Base-by-base conservation (phyloP, 2,329 filamentous ascomycete species). In the Ceratocystis variospora region DNA sequence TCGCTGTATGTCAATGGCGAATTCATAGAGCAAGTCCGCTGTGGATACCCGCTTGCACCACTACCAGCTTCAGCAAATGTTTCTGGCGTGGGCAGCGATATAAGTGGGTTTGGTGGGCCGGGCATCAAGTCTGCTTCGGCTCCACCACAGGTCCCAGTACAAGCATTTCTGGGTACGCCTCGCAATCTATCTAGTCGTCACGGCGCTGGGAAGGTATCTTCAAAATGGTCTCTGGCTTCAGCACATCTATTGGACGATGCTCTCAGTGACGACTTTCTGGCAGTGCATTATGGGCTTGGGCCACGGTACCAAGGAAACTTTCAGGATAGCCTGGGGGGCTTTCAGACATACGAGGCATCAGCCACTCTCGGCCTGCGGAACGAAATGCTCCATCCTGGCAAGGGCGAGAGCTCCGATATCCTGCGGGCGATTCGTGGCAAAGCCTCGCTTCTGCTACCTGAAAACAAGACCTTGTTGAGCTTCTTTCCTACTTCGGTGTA, bases 271-370 rank as follows among this genome's bases (percentile, higher is more conserved):
- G 94, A 99, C 74, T 83, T 96, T 68, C 80, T 99, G 66, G 87
- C 93, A 12, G 94, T 99, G 0, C 90, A 96, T 72, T 90, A 88
- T 73, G 89, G 92, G 62, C 85, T 99, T 19, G 93, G 94, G 0
- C 88, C 91, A 28, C 85, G 90, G 61, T 99, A 99, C 71, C 87
- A 90, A 72, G 94, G 94, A 17, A 99, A 99, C 73, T 96, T 96
- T 71, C 94, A 99, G 75, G 94, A 99, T 73, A 94, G 90, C 71
- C 81, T 99, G 15, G 94, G 95, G 4, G 93, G 91, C 1, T 96
- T 99, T 72, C 91, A 97, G 73, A 99, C 95, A 0, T 99, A 99
- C 73, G 86, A 89, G 71, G 93, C 94, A 5, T 97, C 94, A 0
- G 93, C 94, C 6, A 87, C 89, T 65, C 78, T 99, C 48, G 94